Evolutionary conservation across 2,329 filamentous ascomycete species (phyloP), one percentile per base, ranked within the genome.

Genomic region (Colletotrichum zoysiae): DNA sequence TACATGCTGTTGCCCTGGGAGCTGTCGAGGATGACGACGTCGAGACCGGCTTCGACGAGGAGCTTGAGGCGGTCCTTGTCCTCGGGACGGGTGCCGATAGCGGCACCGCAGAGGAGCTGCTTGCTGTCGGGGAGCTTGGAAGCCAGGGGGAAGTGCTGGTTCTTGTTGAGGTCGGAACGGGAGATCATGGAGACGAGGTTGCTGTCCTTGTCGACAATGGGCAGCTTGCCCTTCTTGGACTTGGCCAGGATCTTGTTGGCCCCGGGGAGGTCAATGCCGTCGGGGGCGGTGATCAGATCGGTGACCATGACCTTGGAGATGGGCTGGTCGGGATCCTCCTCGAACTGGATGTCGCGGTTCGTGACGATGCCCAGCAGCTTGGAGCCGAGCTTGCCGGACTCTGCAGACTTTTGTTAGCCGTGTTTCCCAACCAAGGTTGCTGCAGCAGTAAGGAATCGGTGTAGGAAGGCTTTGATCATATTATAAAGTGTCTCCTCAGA

Each of bases 1-100:
- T 95, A 99, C 87, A 98, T 95, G 84, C 93, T 96, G 90, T 98
- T 98, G 76, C 96, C 96, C 86, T 99, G 96, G 80, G 93, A 97
- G 84, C 93, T 96, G 87, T 99, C 96, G 65, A 99, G 90, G 77
- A 99, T 88, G 76, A 98, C 95, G 81, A 99, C 93, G 79, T 99
- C 96, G 63, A 99, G 89, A 74, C 96, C 96, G 77, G 96, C 96
- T 70, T 98, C 95, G 51, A 97, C 95, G 58, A 99, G 91, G 83
- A 94, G 92, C 83, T 92, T 86, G 55, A 99, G 89, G 76, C 96
- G 92, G 70, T 86, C 83, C 87, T 97, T 98, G 84, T 99, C 96
- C 82, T 97, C 94, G 60, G 95, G 94, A 42, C 96, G 92, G 56
- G 96, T 99, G 76, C 97, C 97, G 80, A 99, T 97, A 74, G 96